Base-by-base conservation (phyloP, 495 filamentous ascomycete genomes). In the Mycothermus thermophilus region DNA sequence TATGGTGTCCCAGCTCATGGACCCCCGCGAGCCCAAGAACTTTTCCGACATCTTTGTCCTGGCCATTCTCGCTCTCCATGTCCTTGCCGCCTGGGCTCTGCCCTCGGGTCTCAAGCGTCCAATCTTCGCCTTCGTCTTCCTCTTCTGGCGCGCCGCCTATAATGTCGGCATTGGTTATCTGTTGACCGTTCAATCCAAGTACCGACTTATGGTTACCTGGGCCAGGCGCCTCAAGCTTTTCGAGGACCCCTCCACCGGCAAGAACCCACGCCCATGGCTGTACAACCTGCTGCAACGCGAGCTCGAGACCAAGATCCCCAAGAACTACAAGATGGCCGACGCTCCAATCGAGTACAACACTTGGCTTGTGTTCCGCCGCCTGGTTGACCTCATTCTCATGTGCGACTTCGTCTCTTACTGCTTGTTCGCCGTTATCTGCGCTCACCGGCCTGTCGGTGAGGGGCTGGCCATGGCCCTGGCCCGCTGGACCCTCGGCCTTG, bases 301-400 rank as follows among this genome's bases (percentile, higher is more conserved):
- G 54, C 67, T 94, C 60, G 84, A 95, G 63, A 80, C 80, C 43
- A 94, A 96, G 62, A 92, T 97, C 38, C 83, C 81, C 4, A 64
- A 79, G 44, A 86, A 96, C 59, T 97, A 96, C 65, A 78, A 80
- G 36, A 94, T 97, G 51, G 86, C 90, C 45, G 66, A 80, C 35
- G 85, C 87, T 1, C 90, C 90, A 8, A 67, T 95, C 57, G 90
- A 97, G 69, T 97, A 94, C 68, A 97, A 97, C 61, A 92, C 92
- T 31, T 97, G 90, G 90, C 74, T 97, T 12, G 72, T 94, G 37
- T 97, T 96, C 62, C 75, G 90, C 31, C 80, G 90, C 42, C 70
- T 96, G 10, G 90, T 95, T 36, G 90, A 97, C 49, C 60, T 96
- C 49, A 93, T 96, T 44, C 67, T 97, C 47, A 93, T 97, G 85